A percentile compares a stretch with the other conserved stretches of the same genome.
phyloP scores from a whole-genome alignment of 345 rosid species.

The Geranium rotundifolium region DNA sequence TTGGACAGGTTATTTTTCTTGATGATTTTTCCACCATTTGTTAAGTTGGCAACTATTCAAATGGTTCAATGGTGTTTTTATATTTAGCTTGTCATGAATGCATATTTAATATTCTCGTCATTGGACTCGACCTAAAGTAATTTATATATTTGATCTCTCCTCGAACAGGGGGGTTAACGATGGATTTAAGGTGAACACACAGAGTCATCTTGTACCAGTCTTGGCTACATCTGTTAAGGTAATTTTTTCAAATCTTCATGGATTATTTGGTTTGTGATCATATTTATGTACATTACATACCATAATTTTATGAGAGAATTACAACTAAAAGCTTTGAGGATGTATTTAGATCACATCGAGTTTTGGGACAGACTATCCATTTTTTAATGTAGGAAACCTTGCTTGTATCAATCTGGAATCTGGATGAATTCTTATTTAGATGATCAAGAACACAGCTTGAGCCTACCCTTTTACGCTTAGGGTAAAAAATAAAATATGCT shows the following conservation, averaged over 20 bases:
- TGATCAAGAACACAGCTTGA: too few species aligned
- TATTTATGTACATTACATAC: too few species aligned
- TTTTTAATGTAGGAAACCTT: too few species aligned
- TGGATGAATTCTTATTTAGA: too few species aligned
- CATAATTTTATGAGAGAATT: too few species aligned
- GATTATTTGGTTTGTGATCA: too few species aligned
- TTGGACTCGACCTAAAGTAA: background rate
- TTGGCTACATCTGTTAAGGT: conserved; percentile 92
- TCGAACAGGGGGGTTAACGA: conserved; percentile 62
- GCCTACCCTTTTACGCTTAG: background rate
- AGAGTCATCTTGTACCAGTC: conserved; percentile 71
- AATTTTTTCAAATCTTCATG: conserved; percentile 1
- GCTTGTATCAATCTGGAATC: too few species aligned
- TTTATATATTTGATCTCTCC: background rate
- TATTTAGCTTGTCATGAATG: background rate
- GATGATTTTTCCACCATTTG: background rate
- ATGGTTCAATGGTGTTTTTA: background rate
- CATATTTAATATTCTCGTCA: background rate
- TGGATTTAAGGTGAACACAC: conserved; percentile 90
- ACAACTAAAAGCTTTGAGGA: too few species aligned
- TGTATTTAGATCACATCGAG: too few species aligned
- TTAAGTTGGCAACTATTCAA: background rate
- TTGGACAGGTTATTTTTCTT: conserved; percentile 54
- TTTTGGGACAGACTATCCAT: too few species aligned
- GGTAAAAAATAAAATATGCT: background rate